Percentiles rank a stretch among this genome's conserved stretches.
Evolutionary conservation across 2,329 filamentous ascomycete genomes (phyloP).

Genomic region (Aspergillus ruber): DNA sequence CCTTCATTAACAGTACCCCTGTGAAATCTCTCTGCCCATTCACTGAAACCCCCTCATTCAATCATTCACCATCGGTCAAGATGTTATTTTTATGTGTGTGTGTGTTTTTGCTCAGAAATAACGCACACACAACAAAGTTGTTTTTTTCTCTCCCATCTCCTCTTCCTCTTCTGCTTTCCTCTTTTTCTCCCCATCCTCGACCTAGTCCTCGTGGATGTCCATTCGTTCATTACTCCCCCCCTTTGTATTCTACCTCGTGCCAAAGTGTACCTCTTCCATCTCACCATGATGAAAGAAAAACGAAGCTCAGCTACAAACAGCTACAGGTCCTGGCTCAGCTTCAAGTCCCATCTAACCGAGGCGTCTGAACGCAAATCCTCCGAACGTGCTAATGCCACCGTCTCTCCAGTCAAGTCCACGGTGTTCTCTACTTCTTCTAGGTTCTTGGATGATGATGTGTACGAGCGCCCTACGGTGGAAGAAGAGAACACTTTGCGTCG

Average conservation of each 20-base stretch:
- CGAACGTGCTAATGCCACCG: background rate
- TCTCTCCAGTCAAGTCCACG: background rate
- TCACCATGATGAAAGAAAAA: background rate
- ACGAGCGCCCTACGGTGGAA: slow-evolving; percentile 24
- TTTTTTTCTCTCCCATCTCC: background rate
- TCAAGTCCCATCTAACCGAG: background rate
- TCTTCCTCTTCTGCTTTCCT: background rate
- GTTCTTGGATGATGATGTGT: slow-evolving; percentile 1
- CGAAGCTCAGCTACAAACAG: background rate
- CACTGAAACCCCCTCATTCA: background rate
- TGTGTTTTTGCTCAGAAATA: background rate
- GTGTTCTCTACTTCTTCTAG: background rate
- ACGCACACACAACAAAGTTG: background rate
- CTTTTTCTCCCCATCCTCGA: background rate
- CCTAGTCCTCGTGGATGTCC: background rate
- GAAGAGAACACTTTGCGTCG: slow-evolving; percentile 32
- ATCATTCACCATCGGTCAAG: background rate
- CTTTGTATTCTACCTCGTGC: background rate
- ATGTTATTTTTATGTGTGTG: no score
- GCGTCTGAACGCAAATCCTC: background rate
- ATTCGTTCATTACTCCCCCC: background rate
- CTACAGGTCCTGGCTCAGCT: background rate
- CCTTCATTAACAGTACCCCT: no score
- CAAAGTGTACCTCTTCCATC: background rate
- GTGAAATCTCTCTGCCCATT: background rate